Percentiles rank a stretch among this genome's conserved stretches.
These are phyloP conservation scores for Colletotrichum graminicola DNA, from an alignment of 2,329 filamentous ascomycete species.

Conservation along the genomic window DNA sequence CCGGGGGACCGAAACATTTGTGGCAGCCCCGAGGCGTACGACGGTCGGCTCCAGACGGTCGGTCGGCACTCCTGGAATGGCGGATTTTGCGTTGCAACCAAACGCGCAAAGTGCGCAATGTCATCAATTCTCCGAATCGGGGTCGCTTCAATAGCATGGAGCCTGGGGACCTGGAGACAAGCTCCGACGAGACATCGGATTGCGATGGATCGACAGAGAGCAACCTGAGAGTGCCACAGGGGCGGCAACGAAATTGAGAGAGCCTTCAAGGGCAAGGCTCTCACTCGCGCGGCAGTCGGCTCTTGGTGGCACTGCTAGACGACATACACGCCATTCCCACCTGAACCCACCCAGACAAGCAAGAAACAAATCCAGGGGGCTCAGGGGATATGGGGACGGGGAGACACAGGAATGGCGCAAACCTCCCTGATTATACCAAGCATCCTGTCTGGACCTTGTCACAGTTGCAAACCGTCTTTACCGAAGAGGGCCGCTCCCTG, in stretches of 20 bases:
- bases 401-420: slow-evolving; percentile 37
- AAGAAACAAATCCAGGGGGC: slow-evolving; percentile 35
- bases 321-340: slow-evolving; percentile 36
- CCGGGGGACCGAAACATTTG: slow-evolving; percentile 25
- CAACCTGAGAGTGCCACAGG: slow-evolving; percentile 26
- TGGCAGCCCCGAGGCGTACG: slow-evolving; percentile 18
- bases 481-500: slow-evolving; percentile 44
- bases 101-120: slow-evolving; percentile 25
- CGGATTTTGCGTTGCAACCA: slow-evolving; percentile 34
- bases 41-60: slow-evolving; percentile 22
- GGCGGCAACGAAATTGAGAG: slow-evolving; percentile 35
- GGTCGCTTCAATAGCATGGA: slow-evolving; percentile 36
- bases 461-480: slow-evolving; percentile 46
- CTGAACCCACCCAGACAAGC: slow-evolving; percentile 31
- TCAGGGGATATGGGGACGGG: slow-evolving; percentile 22
- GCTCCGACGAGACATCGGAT: slow-evolving; percentile 34
- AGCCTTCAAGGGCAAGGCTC: slow-evolving; percentile 25
- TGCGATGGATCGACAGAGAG: slow-evolving; percentile 33
- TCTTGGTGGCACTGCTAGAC: slow-evolving; percentile 35
- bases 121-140: slow-evolving; percentile 39
- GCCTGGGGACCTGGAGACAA: slow-evolving; percentile 28
- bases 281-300: slow-evolving; percentile 38
- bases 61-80: slow-evolving; percentile 16
- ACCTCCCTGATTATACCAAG: slow-evolving; percentile 37
- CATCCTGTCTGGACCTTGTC: slow-evolving; percentile 38